These are phyloP conservation scores for Truncatella angustata DNA, from an alignment of 2,329 filamentous ascomycete species.

Conservation along the genomic window DNA sequence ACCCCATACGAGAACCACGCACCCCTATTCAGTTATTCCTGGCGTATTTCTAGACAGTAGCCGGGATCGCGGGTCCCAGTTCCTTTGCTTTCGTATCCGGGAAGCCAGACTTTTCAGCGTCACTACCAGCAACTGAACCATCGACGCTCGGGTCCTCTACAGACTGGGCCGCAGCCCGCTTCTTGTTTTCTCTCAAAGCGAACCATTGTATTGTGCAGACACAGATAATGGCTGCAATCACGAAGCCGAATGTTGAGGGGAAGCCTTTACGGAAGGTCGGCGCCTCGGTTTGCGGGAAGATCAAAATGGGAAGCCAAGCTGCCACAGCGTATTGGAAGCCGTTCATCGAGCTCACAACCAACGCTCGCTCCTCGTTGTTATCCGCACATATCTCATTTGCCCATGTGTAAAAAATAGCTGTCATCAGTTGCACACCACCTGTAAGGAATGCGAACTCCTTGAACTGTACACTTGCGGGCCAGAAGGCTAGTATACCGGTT, in stretches of 20 bases:
- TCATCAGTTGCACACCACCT: constrained; percentile 6
- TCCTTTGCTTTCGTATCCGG: not conserved
- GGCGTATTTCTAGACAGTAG: too few relatives aligned
- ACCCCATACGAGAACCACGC: too few relatives aligned
- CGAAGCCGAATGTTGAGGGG: constrained; percentile 6
- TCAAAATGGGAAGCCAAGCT: constrained; percentile 9
- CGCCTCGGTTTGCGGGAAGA: constrained; percentile 4
- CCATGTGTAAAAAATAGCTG: constrained; percentile 10
- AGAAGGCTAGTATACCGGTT: constrained; percentile 6
- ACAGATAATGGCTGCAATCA: constrained; percentile 4
- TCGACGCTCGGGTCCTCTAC: not conserved
- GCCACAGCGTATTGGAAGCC: constrained; percentile 9
- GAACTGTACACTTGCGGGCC: constrained; percentile 3
- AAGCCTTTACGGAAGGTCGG: constrained; percentile 7
- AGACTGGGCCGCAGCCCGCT: not conserved
- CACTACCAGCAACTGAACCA: not conserved
- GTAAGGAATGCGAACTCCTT: constrained; percentile 5
- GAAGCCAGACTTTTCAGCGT: not conserved
- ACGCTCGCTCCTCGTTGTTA: constrained; percentile 9
- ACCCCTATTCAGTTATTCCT: too few relatives aligned
- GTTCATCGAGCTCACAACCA: constrained; percentile 8
- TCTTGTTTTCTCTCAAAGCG: not conserved
- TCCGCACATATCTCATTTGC: constrained; percentile 11
- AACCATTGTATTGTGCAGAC: not conserved
- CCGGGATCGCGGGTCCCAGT: too few relatives aligned